phyloP scores from a whole-genome alignment of 2,329 filamentous ascomycete species.

The Xylariaceae sp. region DNA sequence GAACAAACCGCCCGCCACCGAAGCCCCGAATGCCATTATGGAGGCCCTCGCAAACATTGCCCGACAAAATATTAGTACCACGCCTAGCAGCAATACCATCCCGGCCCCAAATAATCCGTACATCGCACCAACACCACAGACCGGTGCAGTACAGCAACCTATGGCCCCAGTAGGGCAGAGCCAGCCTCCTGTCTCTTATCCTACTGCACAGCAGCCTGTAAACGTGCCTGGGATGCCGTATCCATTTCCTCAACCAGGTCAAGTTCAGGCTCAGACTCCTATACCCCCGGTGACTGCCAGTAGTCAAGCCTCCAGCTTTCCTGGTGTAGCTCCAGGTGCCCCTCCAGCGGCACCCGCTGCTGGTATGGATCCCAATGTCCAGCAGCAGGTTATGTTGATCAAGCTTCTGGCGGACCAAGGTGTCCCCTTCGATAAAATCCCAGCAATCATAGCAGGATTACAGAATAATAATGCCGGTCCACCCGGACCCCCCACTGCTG shows the following conservation, averaged over 20 bases:
- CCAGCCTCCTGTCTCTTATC: slow-evolving; percentile 43
- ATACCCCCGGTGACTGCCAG: slow-evolving; percentile 38
- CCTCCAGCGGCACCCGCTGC: slow-evolving; percentile 40
- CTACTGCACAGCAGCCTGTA: slow-evolving; percentile 59
- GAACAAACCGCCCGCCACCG: slow-evolving; percentile 37
- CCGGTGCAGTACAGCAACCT: slow-evolving; percentile 26
- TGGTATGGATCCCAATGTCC: slow-evolving; percentile 57
- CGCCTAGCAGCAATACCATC: slow-evolving; percentile 44
- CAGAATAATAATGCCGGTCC: slow-evolving; percentile 42
- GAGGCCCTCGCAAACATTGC: slow-evolving; percentile 81
- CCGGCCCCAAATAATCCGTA: slow-evolving; percentile 42
- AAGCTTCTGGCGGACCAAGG: slow-evolving; percentile 76
- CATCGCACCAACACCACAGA: slow-evolving; percentile 30
- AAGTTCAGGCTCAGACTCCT: slow-evolving; percentile 38
- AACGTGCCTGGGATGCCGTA: slow-evolving; percentile 54
- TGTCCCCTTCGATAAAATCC: slow-evolving; percentile 77
- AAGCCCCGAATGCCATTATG: slow-evolving; percentile 66
- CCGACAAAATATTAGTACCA: slow-evolving; percentile 65
- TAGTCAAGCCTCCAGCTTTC: slow-evolving; percentile 43
- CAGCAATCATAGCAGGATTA: slow-evolving; percentile 57
- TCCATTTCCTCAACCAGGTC: slow-evolving; percentile 49
- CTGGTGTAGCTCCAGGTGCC: slow-evolving; percentile 40
- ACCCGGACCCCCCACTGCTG: slow-evolving; percentile 34
- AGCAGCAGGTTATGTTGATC: slow-evolving; percentile 74
- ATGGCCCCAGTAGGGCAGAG: slow-evolving; percentile 30